Percentiles rank a stretch among this genome's conserved stretches.
Conservation (phyloP, 2,329 filamentous ascomycete species). For the Pseudonectria buxi region DNA sequence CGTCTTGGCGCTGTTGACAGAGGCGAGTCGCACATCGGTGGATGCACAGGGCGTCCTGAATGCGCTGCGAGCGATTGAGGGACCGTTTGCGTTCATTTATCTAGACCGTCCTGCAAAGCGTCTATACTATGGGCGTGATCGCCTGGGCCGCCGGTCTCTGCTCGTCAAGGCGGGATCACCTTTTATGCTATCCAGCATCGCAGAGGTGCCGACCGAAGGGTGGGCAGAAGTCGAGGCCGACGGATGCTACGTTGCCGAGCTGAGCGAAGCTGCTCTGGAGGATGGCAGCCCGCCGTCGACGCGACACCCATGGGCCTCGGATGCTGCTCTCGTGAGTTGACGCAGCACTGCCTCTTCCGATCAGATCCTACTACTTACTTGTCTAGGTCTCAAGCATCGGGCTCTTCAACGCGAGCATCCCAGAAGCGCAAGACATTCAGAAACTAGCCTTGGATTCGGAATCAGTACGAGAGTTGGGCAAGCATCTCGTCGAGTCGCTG, state of each 20-base stretch:
- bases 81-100: slow-evolving; percentile 87
- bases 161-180: slow-evolving; percentile 46
- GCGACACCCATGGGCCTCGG: slow-evolving; percentile 26
- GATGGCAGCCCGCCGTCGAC: slow-evolving; percentile 8
- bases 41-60: slow-evolving; percentile 33
- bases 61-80: slow-evolving; percentile 57
- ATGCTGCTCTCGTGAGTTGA: slow-evolving; percentile 41
- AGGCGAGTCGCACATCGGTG: slow-evolving; percentile 28
- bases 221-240: slow-evolving; percentile 83
- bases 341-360: slow-evolving; percentile 3
- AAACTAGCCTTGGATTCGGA: slow-evolving; percentile 28
- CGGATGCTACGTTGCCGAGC: slow-evolving; percentile 65
- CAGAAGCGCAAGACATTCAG: slow-evolving; percentile 21
- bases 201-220: slow-evolving; percentile 41
- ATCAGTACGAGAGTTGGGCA: slow-evolving; percentile 47
- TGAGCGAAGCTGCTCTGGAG: slow-evolving; percentile 27
- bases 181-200: slow-evolving; percentile 65
- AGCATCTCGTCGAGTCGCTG: slow-evolving; percentile 55
- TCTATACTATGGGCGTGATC: slow-evolving; percentile 80
- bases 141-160: slow-evolving; percentile 78
- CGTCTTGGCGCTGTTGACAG: slow-evolving; percentile 55
- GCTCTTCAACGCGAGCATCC: slow-evolving; percentile 42
- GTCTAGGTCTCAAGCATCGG: slow-evolving; percentile 48
- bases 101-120: slow-evolving; percentile 56
- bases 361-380: slow-evolving; percentile 36